Evolutionary conservation across 2,329 filamentous ascomycete genomes (phyloP).

Genomic region (Alternaria incomplexa): DNA sequence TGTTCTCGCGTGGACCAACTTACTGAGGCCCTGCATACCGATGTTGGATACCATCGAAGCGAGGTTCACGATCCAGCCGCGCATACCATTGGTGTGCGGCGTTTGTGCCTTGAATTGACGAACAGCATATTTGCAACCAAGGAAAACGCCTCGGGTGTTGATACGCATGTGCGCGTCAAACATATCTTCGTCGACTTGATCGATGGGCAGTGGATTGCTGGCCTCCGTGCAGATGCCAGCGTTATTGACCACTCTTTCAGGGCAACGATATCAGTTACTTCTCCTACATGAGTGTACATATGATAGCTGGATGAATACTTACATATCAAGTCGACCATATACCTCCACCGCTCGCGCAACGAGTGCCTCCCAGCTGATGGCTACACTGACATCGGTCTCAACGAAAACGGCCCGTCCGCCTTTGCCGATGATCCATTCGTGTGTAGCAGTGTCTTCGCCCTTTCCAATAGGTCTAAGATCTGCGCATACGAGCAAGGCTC

Average conservation of each 20-base stretch:
- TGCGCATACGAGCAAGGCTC: background rate
- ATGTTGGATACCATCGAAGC: constrained; percentile 36
- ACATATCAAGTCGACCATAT: background rate
- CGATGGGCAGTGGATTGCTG: background rate
- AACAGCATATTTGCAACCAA: constrained; percentile 49
- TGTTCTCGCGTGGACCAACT: constrained; percentile 21
- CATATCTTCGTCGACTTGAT: constrained; percentile 21
- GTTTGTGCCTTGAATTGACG: constrained; percentile 48
- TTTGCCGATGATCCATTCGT: background rate
- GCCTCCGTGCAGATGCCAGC: background rate
- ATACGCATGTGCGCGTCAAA: constrained; percentile 48
- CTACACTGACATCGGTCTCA: background rate
- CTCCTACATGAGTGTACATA: background rate
- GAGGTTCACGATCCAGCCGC: constrained; percentile 50
- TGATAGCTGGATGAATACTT: background rate
- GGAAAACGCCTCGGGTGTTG: constrained; percentile 48
- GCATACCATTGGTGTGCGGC: constrained; percentile 28
- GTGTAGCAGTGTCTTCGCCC: background rate
- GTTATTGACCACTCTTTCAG: background rate
- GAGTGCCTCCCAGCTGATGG: background rate
- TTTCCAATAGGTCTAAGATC: background rate
- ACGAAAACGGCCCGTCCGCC: background rate
- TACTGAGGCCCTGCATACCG: constrained; percentile 39
- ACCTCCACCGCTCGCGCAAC: background rate
- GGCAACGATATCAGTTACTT: background rate